phyloP scores from a whole-genome alignment of 2,329 filamentous ascomycete genomes.

The Aspergillus persii region DNA sequence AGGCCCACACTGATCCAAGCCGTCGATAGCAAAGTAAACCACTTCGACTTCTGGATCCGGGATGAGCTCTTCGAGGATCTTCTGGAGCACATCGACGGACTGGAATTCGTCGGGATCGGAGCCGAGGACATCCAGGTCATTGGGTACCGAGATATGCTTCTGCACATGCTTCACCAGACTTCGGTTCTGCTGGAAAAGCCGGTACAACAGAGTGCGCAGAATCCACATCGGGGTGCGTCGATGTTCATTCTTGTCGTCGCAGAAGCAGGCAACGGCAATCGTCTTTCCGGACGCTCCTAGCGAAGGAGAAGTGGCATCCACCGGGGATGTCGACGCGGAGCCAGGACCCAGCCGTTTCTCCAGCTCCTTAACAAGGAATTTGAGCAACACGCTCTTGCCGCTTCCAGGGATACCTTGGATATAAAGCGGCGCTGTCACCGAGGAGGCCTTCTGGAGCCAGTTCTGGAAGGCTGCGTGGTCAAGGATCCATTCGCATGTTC shows the following conservation, averaged over 20 bases:
- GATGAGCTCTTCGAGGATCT: background rate
- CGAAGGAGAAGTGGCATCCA: too few species aligned
- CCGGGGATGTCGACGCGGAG: too few species aligned
- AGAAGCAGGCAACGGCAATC: background rate
- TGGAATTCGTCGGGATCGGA: background rate
- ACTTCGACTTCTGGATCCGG: background rate
- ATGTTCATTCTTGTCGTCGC: background rate
- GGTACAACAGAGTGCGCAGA: background rate
- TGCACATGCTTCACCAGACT: background rate
- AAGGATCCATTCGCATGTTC: conserved; percentile 1
- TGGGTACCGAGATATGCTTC: too few species aligned
- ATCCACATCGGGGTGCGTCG: background rate
- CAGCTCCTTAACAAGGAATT: background rate
- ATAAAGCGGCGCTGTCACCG: background rate
- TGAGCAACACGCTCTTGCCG: conserved; percentile 1
- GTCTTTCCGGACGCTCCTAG: background rate
- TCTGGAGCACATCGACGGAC: background rate
- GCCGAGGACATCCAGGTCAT: background rate
- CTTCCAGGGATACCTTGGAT: conserved; percentile 1
- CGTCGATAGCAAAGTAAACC: conserved; percentile 1
- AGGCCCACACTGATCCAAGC: background rate
- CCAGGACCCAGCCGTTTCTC: background rate
- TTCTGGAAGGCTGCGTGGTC: background rate
- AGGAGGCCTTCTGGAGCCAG: background rate
- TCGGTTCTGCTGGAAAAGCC: background rate